A percentile compares a stretch with the other conserved stretches of the same genome.
Evolutionary conservation across 805 yeast genomes (phyloP).

Genomic region (Komagataella ulmi): DNA sequence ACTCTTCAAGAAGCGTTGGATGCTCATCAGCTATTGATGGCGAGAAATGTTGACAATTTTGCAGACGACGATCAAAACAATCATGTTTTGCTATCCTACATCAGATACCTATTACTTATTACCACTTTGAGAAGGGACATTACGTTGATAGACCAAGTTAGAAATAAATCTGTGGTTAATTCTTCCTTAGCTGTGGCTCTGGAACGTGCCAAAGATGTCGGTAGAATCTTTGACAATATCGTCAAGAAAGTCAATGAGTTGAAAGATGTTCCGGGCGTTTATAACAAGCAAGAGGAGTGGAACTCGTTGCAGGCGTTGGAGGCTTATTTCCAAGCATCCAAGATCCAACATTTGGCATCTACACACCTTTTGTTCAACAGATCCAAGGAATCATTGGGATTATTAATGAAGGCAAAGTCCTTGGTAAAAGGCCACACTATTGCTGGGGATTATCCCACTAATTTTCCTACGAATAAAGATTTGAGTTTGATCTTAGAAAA

Average conservation of each 20-base stretch:
- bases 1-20: conserved; percentile 64
- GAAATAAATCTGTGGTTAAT: conserved; percentile 8
- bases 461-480: conserved; percentile 24
- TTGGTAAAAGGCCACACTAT: conserved; percentile 8
- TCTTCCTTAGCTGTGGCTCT: conserved; percentile 13
- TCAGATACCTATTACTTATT: conserved; percentile 53
- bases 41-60: conserved; percentile 25
- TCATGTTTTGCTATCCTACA: conserved; percentile 63
- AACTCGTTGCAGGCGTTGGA: conserved; percentile 38
- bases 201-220: conserved; percentile 24
- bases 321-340: conserved; percentile 30
- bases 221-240: conserved; percentile 38
- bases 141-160: conserved; percentile 22
- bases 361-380: conserved; percentile 26
- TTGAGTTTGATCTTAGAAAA: conserved; percentile 12
- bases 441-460: conserved; percentile 23
- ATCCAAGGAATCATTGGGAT: conserved; percentile 32
- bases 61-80: conserved; percentile 51
- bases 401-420: conserved; percentile 20
- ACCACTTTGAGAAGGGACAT: conserved; percentile 65
- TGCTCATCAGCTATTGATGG: conserved; percentile 41
- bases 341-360: conserved; percentile 29
- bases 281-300: conserved; percentile 62
- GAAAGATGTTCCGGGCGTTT: conserved; percentile 83
- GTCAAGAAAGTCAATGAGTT: conserved; percentile 41